These are phyloP conservation scores for Casuarina cunninghamiana DNA, from an alignment of 306 rosid genomes.

Conservation along the genomic window DNA sequence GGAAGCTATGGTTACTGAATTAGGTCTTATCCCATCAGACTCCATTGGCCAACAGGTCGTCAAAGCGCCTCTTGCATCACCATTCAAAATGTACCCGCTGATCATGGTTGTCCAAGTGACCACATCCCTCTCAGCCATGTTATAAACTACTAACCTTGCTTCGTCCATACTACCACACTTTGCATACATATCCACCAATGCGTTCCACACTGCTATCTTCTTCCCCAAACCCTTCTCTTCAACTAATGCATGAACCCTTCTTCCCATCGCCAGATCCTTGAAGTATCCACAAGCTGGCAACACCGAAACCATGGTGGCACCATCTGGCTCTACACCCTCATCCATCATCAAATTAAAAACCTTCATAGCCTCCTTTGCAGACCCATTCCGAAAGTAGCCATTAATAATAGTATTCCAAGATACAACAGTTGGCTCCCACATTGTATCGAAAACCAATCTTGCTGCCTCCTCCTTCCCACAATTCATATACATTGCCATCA, in stretches of 20 bases:
- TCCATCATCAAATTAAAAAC: conserved; percentile 61
- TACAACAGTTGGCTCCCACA: conserved; percentile 61
- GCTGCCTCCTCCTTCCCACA: conserved; percentile 57
- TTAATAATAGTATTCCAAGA: conserved; percentile 85
- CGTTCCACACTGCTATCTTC: conserved; percentile 53
- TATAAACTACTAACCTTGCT: conserved; percentile 42
- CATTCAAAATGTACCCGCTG: conserved; percentile 65
- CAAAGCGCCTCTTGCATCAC: conserved; percentile 64
- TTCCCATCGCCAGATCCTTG: conserved; percentile 54
- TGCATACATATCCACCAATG: conserved; percentile 78
- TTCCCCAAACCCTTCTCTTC: conserved; percentile 54
- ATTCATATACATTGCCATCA: conserved; percentile 85
- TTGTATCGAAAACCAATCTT: conserved; percentile 49
- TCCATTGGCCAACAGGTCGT: conserved; percentile 64
- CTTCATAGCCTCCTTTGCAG: conserved; percentile 46
- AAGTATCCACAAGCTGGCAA: conserved; percentile 74
- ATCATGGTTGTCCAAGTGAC: conserved; percentile 88
- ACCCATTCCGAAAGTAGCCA: conserved; percentile 63
- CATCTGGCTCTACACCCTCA: conserved; percentile 61
- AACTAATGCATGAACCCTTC: conserved; percentile 51
- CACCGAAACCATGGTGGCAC: conserved; percentile 72
- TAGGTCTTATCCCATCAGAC: conserved; percentile 63
- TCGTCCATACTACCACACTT: conserved; percentile 71
- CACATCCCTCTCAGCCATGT: conserved; percentile 62
- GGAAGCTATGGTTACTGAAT: conserved; percentile 60